These are phyloP conservation scores for Vicia faba DNA, from an alignment of 306 rosid species.

Conservation along the genomic window DNA sequence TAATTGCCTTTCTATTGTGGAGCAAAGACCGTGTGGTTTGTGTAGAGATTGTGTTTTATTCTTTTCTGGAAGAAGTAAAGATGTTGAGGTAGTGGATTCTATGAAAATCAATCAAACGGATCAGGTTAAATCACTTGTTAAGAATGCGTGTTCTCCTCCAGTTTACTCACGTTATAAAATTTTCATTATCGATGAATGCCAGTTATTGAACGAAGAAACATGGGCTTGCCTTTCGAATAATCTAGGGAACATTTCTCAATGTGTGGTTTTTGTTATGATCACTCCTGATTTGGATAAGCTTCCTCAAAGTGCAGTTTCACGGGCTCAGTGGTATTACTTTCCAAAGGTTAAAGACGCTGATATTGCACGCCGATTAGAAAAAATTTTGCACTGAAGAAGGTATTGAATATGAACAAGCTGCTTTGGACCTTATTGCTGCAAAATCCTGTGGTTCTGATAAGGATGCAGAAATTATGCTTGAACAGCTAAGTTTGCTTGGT, in stretches of 20 bases:
- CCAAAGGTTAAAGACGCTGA: constrained; percentile 72
- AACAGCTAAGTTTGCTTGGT: constrained; percentile 85
- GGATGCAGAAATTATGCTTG: constrained; percentile 94
- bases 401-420: constrained; percentile 67
- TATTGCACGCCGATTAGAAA: constrained; percentile 57
- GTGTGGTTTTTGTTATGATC: constrained; percentile 74
- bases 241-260: constrained; percentile 61
- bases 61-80: constrained; percentile 77
- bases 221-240: constrained; percentile 69
- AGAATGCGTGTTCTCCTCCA: constrained; percentile 63
- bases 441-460: constrained; percentile 79
- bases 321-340: constrained; percentile 75
- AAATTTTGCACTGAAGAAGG: constrained; percentile 67
- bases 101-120: constrained; percentile 64
- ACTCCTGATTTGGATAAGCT: constrained; percentile 73
- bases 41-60: constrained; percentile 67
- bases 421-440: constrained; percentile 68
- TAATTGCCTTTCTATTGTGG: constrained; percentile 65
- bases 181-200: constrained; percentile 88
- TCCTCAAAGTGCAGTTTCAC: constrained; percentile 65
- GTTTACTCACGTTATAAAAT: constrained; percentile 70
- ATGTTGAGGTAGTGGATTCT: constrained; percentile 75
- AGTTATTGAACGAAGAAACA: constrained; percentile 59
- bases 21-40: constrained; percentile 69
- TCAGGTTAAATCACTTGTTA: constrained; percentile 64